These are phyloP conservation scores for Trametes villosa DNA, from an alignment of 768 basidiomycete genomes.

Conservation along the genomic window DNA sequence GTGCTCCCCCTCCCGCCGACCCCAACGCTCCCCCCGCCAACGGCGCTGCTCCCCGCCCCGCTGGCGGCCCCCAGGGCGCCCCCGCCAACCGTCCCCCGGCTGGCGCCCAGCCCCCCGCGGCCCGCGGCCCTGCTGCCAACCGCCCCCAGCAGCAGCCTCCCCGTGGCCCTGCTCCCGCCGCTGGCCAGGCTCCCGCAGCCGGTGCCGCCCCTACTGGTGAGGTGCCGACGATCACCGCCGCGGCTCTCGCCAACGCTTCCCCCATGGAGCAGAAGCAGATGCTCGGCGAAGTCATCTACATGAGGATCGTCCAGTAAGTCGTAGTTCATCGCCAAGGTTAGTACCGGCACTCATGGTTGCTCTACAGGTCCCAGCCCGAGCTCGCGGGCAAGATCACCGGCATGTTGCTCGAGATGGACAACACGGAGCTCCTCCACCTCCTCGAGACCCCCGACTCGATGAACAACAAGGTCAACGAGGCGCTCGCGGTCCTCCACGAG, in stretches of 20 bases:
- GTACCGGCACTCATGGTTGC: slow-evolving; percentile 14
- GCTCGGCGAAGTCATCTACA: slow-evolving; percentile 95
- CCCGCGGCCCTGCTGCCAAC: slow-evolving; percentile 40
- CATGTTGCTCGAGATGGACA: slow-evolving; percentile 99
- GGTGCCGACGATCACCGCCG: slow-evolving; percentile 62
- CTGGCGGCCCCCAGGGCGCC: slow-evolving; percentile 50
- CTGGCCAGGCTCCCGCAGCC: slow-evolving; percentile 34
- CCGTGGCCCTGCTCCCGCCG: slow-evolving; percentile 30
- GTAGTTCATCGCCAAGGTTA: slow-evolving; percentile 1
- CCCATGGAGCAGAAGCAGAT: slow-evolving; percentile 97
- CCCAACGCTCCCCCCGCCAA: slow-evolving; percentile 56
- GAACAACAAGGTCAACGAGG: slow-evolving; percentile 90
- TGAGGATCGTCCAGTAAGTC: slow-evolving; percentile 82
- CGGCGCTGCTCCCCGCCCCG: slow-evolving; percentile 59
- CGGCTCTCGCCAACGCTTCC: slow-evolving; percentile 59
- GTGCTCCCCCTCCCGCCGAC: slow-evolving; percentile 74
- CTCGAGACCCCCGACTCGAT: slow-evolving; percentile 83
- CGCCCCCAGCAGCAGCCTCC: slow-evolving; percentile 35
- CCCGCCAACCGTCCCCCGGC: slow-evolving; percentile 59
- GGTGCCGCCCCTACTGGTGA: slow-evolving; percentile 53
- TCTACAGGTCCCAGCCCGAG: slow-evolving; percentile 76
- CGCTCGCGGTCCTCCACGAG: slow-evolving; percentile 85
- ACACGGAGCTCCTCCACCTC: slow-evolving; percentile 87
- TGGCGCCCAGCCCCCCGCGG: slow-evolving; percentile 49
- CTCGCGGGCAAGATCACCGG: slow-evolving; percentile 98